Conservation (phyloP, 208 protist species). For the Leishmania martiniquensis region DNA sequence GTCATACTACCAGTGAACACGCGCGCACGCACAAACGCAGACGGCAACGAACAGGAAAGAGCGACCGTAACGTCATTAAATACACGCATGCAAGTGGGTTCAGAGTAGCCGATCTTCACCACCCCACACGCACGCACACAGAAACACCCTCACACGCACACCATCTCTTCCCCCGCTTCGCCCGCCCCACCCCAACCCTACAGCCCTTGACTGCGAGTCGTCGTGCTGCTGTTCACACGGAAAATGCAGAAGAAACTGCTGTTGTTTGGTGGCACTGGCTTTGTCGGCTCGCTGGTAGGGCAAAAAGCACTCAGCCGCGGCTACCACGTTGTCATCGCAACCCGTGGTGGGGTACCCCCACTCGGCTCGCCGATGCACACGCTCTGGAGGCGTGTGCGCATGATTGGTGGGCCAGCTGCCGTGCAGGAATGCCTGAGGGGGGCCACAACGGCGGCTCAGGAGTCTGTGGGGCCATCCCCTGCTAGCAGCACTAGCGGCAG, state of each 20-base stretch:
- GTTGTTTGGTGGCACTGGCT: constrained; percentile 87
- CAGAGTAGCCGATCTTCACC: not conserved
- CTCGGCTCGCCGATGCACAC: constrained; percentile 42
- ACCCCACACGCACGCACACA: not conserved
- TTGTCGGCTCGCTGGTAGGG: constrained; percentile 68
- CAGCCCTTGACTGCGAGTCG: not conserved
- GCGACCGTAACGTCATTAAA: not conserved
- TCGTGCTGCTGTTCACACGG: not conserved
- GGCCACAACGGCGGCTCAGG: not conserved
- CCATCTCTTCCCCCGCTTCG: no score
- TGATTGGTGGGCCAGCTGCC: constrained; percentile 44
- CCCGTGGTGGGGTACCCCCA: constrained; percentile 54
- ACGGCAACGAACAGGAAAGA: not conserved
- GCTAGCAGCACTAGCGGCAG: not conserved
- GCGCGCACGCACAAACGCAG: not conserved
- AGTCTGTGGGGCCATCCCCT: constrained; percentile 6
- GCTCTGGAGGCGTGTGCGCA: constrained; percentile 38
- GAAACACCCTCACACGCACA: no score
- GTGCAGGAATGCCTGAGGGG: constrained; percentile 29
- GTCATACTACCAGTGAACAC: not conserved
- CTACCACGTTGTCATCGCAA: constrained; percentile 71
- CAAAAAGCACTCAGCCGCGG: constrained; percentile 63
- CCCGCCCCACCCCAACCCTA: no score
- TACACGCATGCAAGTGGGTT: not conserved
- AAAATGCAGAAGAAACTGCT: constrained; percentile 73